Conservation (phyloP, 768 basidiomycete genomes). For the Hygrocybe punicea region DNA sequence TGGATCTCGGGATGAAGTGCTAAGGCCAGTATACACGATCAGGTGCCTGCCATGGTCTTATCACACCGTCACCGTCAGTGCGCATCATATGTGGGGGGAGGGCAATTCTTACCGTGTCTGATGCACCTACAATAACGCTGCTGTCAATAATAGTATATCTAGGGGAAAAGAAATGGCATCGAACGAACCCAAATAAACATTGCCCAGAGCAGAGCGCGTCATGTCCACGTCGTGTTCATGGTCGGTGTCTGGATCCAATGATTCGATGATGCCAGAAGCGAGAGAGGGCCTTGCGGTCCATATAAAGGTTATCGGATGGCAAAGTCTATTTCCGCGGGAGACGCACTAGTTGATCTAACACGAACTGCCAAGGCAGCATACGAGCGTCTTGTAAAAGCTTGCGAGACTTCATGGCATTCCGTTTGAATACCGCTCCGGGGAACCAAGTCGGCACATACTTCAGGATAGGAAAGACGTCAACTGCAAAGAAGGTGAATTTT, state of each 20-base stretch:
- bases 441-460: constrained; percentile 35
- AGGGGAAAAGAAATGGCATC: background rate
- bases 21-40: constrained; percentile 31
- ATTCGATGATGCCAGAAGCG: constrained; percentile 9
- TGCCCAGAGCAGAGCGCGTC: background rate
- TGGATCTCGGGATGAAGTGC: constrained; percentile 33
- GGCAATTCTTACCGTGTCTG: background rate
- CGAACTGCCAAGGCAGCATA: constrained; percentile 5
- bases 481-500: background rate
- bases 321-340: background rate
- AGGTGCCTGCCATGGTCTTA: constrained; percentile 30
- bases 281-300: constrained; percentile 6
- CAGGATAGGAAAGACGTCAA: constrained; percentile 12
- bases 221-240: background rate
- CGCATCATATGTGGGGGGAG: background rate
- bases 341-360: constrained; percentile 5
- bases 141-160: background rate
- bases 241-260: background rate
- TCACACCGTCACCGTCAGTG: background rate
- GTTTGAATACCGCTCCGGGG: constrained; percentile 33
- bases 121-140: background rate
- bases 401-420: constrained; percentile 4
- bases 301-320: background rate
- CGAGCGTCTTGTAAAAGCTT: constrained; percentile 4
- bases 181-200: constrained; percentile 1